These are phyloP conservation scores for Adansonia digitata DNA, from an alignment of 345 rosid genomes.

Conservation along the genomic window DNA sequence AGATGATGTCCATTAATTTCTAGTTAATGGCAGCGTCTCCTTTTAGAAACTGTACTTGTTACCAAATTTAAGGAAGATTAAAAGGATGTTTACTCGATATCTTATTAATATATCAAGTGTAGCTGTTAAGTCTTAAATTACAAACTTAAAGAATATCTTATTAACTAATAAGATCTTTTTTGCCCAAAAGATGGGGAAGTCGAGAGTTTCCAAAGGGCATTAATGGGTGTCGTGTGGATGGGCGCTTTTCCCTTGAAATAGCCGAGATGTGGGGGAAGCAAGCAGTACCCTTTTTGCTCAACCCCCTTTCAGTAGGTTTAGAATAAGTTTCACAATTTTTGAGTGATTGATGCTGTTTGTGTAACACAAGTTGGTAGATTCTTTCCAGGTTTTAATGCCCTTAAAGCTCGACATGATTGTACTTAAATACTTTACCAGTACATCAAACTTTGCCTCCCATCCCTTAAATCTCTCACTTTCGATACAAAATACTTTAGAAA, in stretches of 20 bases:
- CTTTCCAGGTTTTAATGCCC: conserved; percentile 63
- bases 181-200: no score
- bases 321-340: conserved; percentile 12
- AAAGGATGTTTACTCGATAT: no score
- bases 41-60: no score
- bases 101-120: no score
- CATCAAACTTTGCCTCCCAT: neutral
- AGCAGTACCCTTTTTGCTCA: conserved; percentile 16
- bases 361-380: conserved; percentile 20
- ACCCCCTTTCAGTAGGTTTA: neutral
- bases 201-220: no score
- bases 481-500: neutral
- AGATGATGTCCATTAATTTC: neutral
- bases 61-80: no score
- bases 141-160: no score
- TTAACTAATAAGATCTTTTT: no score
- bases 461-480: no score
- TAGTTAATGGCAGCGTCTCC: neutral
- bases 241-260: conserved; percentile 12
- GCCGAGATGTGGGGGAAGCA: conserved; percentile 24
- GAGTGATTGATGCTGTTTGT: conserved; percentile 6
- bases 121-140: no score
- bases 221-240: conserved; percentile 18
- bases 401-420: conserved; percentile 48
- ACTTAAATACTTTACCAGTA: conserved; percentile 2